Evolutionary conservation across 139 green algal genomes (phyloP).

Genomic region (Micractinium sp.): DNA sequence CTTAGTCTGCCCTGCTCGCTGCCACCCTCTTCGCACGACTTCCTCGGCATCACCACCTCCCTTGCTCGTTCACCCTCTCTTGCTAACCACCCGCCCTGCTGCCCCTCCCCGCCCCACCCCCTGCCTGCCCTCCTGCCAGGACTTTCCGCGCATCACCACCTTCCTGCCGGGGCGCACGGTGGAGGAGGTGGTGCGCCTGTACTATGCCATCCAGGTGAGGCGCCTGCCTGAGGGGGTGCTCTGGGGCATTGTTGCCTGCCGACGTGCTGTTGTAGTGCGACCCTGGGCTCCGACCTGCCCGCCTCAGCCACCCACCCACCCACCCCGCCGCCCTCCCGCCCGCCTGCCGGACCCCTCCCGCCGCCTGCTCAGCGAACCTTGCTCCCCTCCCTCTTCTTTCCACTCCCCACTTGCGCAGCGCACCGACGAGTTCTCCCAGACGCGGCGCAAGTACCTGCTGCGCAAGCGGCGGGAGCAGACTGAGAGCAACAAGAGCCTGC

Average conservation of each 20-base stretch:
- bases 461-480: slow-evolving; percentile 84
- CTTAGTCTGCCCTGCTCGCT: background rate
- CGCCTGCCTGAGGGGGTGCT: background rate
- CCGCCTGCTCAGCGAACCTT: too few species aligned
- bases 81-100: background rate
- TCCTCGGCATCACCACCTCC: too few species aligned
- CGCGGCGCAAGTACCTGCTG: slow-evolving; percentile 89
- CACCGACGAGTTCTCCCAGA: slow-evolving; percentile 83
- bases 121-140: slow-evolving; percentile 46
- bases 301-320: too few species aligned
- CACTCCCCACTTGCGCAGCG: slow-evolving; percentile 57
- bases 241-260: background rate
- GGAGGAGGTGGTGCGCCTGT: slow-evolving; percentile 82
- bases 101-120: background rate
- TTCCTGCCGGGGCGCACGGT: slow-evolving; percentile 76
- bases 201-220: slow-evolving; percentile 73
- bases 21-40: background rate
- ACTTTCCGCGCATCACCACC: slow-evolving; percentile 86
- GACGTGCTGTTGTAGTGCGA: background rate
- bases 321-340: too few species aligned
- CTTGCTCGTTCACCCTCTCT: background rate
- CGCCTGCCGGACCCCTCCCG: too few species aligned
- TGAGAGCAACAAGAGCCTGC: slow-evolving; percentile 50
- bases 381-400: background rate
- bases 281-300: too few species aligned